These are phyloP conservation scores for Backusella mclennaniae DNA, from an alignment of 192 early-diverging fungal genomes.

Conservation along the genomic window DNA sequence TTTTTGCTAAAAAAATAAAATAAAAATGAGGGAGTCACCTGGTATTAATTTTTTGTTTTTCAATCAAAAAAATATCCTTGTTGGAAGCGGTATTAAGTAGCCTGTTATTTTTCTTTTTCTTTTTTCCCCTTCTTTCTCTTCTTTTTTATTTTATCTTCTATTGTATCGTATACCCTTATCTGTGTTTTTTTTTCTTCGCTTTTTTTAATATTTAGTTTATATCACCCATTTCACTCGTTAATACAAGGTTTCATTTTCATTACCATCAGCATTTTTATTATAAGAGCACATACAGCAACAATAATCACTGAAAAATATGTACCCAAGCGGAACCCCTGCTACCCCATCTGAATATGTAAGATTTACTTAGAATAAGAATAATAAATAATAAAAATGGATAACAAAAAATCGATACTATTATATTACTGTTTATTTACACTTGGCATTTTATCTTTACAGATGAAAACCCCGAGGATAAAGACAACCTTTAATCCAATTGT, in stretches of 20 bases:
- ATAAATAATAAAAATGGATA: neutral
- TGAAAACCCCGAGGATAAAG: neutral
- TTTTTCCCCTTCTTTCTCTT: neutral
- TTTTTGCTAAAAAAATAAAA: neutral
- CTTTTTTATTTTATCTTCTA: neutral
- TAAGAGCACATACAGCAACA: neutral
- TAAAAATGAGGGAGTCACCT: neutral
- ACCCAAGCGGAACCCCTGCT: neutral
- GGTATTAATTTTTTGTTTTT: neutral
- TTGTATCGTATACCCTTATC: neutral
- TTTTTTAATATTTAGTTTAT: neutral
- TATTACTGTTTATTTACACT: neutral
- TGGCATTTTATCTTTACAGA: neutral
- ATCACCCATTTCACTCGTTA: neutral
- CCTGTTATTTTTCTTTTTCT: neutral
- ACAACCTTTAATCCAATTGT: constrained; percentile 1
- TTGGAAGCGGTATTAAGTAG: neutral
- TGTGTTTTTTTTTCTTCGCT: neutral
- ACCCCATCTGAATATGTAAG: neutral
- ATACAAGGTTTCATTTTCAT: neutral
- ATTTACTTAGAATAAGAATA: neutral
- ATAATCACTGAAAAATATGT: neutral
- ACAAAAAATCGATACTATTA: neutral
- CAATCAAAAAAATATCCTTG: neutral
- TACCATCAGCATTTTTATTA: neutral